phyloP scores from a whole-genome alignment of 192 early-diverging fungal genomes.

The Coemansia sp. region DNA sequence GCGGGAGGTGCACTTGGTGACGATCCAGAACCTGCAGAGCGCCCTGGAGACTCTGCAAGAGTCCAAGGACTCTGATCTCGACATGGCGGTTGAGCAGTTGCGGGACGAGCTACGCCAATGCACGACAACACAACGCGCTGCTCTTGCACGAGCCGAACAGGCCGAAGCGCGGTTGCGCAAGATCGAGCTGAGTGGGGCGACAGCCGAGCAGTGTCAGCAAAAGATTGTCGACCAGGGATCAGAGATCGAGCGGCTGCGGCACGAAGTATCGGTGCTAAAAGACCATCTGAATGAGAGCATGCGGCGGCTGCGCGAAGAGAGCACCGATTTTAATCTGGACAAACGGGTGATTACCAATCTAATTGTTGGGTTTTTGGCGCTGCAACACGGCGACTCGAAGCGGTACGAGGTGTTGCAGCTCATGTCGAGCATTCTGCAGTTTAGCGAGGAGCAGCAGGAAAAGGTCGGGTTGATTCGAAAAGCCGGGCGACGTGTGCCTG shows the following conservation, averaged over 20 bases:
- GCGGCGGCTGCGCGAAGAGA: slow-evolving; percentile 76
- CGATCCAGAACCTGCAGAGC: slow-evolving; percentile 77
- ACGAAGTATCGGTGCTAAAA: slow-evolving; percentile 71
- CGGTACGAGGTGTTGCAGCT: slow-evolving; percentile 89
- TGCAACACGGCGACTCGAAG: slow-evolving; percentile 86
- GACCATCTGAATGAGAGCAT: slow-evolving; percentile 90
- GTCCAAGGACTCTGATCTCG: slow-evolving; percentile 66
- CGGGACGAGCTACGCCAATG: slow-evolving; percentile 50
- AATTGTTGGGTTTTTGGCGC: slow-evolving; percentile 79
- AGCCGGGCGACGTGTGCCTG: slow-evolving; percentile 52
- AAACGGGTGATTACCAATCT: slow-evolving; percentile 88
- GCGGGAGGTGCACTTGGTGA: slow-evolving; percentile 60
- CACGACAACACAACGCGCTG: slow-evolving; percentile 55
- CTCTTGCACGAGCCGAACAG: slow-evolving; percentile 57
- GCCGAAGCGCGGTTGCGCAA: slow-evolving; percentile 27
- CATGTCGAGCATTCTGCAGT: slow-evolving; percentile 84
- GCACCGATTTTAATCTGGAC: slow-evolving; percentile 77
- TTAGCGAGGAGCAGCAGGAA: slow-evolving; percentile 85
- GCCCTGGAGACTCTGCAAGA: slow-evolving; percentile 89
- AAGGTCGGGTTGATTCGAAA: slow-evolving; percentile 74
- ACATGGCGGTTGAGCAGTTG: slow-evolving; percentile 56
- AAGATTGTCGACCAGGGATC: slow-evolving; percentile 51
- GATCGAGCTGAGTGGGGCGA: slow-evolving; percentile 30
- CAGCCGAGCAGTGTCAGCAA: slow-evolving; percentile 59
- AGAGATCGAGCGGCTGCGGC: slow-evolving; percentile 56